A percentile compares a stretch with the other conserved stretches of the same genome.
Evolutionary conservation across 176 grass and related monocot genomes (phyloP).

Genomic region (Ampelocalamus luodianensis): DNA sequence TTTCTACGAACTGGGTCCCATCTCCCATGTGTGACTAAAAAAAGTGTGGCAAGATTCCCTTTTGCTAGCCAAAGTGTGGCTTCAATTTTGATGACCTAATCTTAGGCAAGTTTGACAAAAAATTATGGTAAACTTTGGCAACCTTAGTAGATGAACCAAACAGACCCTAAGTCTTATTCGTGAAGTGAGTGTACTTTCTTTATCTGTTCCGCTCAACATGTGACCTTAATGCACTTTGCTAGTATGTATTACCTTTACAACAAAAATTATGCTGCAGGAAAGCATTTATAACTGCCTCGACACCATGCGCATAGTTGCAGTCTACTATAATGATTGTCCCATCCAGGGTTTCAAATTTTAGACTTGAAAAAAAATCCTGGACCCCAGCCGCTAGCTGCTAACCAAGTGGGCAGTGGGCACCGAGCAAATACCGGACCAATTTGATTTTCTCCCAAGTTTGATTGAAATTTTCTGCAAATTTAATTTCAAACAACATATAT

Average conservation of each 20-base stretch:
- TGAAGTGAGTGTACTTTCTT: constrained; percentile 18
- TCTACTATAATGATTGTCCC: constrained; percentile 25
- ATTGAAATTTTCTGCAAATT: background rate
- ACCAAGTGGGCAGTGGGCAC: background rate
- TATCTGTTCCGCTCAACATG: constrained; percentile 14
- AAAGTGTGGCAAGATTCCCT: too few species aligned
- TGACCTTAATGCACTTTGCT: background rate
- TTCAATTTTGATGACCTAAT: too few species aligned
- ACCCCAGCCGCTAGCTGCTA: background rate
- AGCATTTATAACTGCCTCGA: constrained; percentile 10
- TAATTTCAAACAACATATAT: constrained; percentile 6
- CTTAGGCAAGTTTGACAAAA: too few species aligned
- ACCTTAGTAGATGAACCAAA: too few species aligned
- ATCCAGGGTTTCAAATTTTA: background rate
- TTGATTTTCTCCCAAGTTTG: background rate
- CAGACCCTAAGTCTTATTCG: background rate
- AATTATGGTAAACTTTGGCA: too few species aligned
- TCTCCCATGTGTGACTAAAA: too few species aligned
- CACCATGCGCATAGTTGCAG: background rate
- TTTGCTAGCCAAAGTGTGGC: too few species aligned
- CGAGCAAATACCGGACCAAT: background rate
- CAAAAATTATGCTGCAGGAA: constrained; percentile 2
- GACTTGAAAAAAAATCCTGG: background rate
- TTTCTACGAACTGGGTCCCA: too few species aligned
- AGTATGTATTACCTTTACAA: background rate